phyloP scores from a whole-genome alignment of 2,329 filamentous ascomycete species.

The Davidsoniella virescens region DNA sequence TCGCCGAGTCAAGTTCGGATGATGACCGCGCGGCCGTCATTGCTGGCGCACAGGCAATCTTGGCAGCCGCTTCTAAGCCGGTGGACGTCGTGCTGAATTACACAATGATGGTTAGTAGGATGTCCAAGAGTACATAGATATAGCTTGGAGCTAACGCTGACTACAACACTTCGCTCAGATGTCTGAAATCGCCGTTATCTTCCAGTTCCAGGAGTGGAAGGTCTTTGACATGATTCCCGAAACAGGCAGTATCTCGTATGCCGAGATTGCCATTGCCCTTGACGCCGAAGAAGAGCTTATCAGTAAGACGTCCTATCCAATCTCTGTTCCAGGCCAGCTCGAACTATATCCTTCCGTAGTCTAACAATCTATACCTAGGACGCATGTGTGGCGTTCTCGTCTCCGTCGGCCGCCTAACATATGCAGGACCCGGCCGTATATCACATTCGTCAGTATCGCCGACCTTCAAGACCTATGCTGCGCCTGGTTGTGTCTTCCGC shows the following conservation, averaged over 20 bases:
- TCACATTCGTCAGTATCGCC: conserved; percentile 1
- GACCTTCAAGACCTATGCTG: conserved; percentile 9
- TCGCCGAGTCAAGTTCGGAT: background rate
- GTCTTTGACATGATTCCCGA: conserved; percentile 20
- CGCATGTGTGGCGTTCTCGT: conserved; percentile 4
- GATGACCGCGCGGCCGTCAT: background rate
- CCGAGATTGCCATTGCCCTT: conserved; percentile 18
- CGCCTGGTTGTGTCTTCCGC: conserved; percentile 9
- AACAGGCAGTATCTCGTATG: conserved; percentile 17
- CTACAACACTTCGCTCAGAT: background rate
- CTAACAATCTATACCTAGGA: background rate
- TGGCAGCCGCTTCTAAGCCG: background rate
- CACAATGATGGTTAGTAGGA: background rate
- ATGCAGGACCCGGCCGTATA: background rate
- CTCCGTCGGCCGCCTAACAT: background rate
- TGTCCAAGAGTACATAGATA: background rate
- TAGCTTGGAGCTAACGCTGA: background rate
- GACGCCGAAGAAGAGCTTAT: conserved; percentile 18
- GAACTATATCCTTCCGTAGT: too few relatives aligned
- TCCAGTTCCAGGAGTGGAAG: conserved; percentile 20
- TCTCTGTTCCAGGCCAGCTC: background rate
- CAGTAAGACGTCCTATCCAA: background rate
- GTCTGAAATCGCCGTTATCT: conserved; percentile 15
- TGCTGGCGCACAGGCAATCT: background rate
- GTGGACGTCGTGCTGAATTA: background rate